Conservation (phyloP, 176 grass and related monocot species). For the Puccinellia tenuiflora region DNA sequence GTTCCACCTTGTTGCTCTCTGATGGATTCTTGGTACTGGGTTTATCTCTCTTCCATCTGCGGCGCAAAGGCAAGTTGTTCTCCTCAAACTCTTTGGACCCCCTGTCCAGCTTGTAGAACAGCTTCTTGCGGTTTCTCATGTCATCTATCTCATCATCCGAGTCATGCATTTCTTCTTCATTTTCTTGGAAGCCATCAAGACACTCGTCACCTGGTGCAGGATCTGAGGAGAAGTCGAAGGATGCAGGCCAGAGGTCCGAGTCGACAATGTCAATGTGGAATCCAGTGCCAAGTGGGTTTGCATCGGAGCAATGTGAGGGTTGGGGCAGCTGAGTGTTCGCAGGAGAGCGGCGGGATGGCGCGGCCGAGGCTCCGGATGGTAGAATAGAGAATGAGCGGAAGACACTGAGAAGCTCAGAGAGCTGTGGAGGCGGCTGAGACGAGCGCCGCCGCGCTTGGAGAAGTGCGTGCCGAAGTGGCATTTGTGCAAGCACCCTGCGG, state of each 20-base stretch:
- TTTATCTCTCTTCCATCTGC: constrained; percentile 17
- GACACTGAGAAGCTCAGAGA: not conserved
- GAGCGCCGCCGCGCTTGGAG: not conserved
- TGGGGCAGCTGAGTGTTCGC: not conserved
- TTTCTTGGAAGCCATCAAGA: constrained; percentile 4
- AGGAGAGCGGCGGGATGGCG: not conserved
- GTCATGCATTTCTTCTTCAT: constrained; percentile 19
- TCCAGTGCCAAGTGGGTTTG: constrained; percentile 6
- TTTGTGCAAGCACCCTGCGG: constrained; percentile 9
- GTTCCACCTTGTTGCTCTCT: constrained; percentile 27
- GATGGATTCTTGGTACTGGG: constrained; percentile 19
- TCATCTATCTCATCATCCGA: constrained; percentile 59
- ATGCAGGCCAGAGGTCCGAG: constrained; percentile 33
- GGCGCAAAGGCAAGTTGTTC: constrained; percentile 38
- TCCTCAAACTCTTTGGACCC: constrained; percentile 68
- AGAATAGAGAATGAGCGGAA: not conserved
- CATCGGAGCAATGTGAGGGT: constrained; percentile 3
- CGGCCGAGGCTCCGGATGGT: not conserved
- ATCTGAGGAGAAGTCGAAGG: not conserved
- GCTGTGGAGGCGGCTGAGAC: not conserved
- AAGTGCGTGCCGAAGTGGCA: constrained; percentile 18
- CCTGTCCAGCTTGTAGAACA: constrained; percentile 62
- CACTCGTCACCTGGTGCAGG: not conserved
- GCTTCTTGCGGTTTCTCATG: constrained; percentile 53
- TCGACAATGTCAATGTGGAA: constrained; percentile 46